Base-by-base conservation (phyloP, 805 yeast genomes). In the Pichia manshurica region DNA sequence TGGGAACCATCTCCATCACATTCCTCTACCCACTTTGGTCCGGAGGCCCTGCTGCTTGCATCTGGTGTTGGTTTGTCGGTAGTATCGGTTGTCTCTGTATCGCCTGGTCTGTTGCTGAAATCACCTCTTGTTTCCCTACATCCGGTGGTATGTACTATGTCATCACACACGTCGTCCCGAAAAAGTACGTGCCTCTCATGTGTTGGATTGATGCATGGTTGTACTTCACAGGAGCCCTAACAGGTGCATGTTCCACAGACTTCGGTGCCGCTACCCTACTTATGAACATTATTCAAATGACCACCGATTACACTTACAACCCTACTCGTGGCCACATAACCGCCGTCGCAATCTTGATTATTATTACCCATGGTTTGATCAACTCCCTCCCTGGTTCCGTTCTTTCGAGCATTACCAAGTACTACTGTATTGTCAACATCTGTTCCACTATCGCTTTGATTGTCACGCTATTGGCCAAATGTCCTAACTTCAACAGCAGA, bases 1-100 rank as follows among this genome's bases (percentile, higher is more conserved):
- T 79, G 63, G 85, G 86, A 13, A 77, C 84, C 36, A 74, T 79
- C 31, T 70, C 83, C 10, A 77, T 82, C 31, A 77, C 81, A 9
- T 66, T 72, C 40, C 46, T 63, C 45, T 74, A 73, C 53, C 78
- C 79, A 8, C 59, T 74, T 33, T 61, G 60, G 56, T 64, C 78
- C 8, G 80, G 82, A 13, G 87, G 86, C 3, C 79, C 84, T 8
- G 81, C 81, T n/a, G 74, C 80, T 2, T 72, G 72, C 17, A 75
- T 77, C 9, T 80, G 84, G 84, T 76, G 81, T 46, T 80, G 84
- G 84, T 63, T 76, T 49, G 68, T 74, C 37, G 75, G 80, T 39
- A 74, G 78, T 12, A 45, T 70, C 33, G 80, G 82, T 43, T 75
- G 82, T 51, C 62, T 79, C 53, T 67, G 72, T 52, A 75, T 77